Conservation (phyloP, 306 rosid species). For the Rubus parviflorus region DNA sequence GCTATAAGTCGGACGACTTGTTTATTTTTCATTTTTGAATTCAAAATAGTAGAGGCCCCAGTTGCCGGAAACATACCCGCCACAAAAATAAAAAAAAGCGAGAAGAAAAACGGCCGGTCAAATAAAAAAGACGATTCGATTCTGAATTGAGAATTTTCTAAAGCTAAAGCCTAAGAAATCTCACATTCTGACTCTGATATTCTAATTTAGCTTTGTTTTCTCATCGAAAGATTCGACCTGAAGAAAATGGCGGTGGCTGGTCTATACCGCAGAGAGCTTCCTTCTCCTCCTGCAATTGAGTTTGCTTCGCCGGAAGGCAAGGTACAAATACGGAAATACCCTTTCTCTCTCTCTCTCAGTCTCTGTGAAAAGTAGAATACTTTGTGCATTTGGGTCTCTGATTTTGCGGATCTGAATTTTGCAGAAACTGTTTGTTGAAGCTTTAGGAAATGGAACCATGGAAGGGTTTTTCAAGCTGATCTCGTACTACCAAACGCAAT, state of each 20-base stretch:
- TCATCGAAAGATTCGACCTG: too few relatives aligned
- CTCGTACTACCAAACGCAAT: slow-evolving; percentile 87
- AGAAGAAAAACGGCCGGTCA: not conserved
- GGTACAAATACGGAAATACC: slow-evolving; percentile 26
- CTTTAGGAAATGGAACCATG: slow-evolving; percentile 69
- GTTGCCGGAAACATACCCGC: not conserved
- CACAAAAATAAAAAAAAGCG: not conserved
- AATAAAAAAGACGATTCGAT: not conserved
- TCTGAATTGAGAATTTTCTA: not conserved
- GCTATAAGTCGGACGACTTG: not conserved
- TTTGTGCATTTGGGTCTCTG: not conserved
- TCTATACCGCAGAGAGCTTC: slow-evolving; percentile 62
- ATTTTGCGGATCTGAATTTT: slow-evolving; percentile 7
- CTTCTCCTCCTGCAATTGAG: slow-evolving; percentile 68
- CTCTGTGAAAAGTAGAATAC: not conserved
- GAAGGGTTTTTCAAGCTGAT: slow-evolving; percentile 82
- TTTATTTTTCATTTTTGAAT: not conserved
- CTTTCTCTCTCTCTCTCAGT: not conserved
- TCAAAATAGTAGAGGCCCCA: not conserved
- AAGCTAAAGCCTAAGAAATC: not conserved
- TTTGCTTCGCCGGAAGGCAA: slow-evolving; percentile 70
- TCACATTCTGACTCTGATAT: not conserved
- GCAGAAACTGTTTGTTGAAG: slow-evolving; percentile 64
- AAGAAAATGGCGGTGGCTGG: slow-evolving; percentile 47
- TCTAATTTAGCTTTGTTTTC: too few relatives aligned